These are phyloP conservation scores for Penium margaritaceum DNA, from an alignment of 139 green algal species.

Conservation along the genomic window DNA sequence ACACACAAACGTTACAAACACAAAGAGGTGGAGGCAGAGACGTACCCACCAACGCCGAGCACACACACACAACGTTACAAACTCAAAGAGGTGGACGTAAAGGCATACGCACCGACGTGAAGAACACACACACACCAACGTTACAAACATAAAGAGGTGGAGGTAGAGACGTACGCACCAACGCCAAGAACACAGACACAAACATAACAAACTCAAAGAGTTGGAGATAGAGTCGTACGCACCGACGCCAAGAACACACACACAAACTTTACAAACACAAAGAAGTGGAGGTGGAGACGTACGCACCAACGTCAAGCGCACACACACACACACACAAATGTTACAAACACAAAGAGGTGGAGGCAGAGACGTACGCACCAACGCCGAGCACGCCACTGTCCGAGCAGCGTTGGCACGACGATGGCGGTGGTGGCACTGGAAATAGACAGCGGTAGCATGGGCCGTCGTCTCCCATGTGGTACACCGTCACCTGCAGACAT, in stretches of 20 bases:
- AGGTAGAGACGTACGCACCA: too few species aligned
- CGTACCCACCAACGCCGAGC: too few species aligned
- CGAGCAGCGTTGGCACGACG: constrained; percentile 73
- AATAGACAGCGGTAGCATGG: constrained; percentile 83
- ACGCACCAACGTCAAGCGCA: background rate
- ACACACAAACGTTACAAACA: constrained; percentile 30
- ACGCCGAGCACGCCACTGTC: constrained; percentile 82
- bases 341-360: background rate
- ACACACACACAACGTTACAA: too few species aligned
- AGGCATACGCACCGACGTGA: constrained; percentile 5
- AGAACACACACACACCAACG: background rate
- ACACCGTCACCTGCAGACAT: constrained; percentile 92
- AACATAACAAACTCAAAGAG: too few species aligned
- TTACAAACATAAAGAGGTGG: too few species aligned
- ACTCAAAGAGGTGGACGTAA: too few species aligned
- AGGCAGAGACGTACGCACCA: constrained; percentile 7
- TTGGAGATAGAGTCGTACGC: background rate
- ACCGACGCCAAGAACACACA: constrained; percentile 1
- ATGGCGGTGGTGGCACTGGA: constrained; percentile 63
- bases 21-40: too few species aligned
- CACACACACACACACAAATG: background rate
- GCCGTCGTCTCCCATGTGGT: constrained; percentile 54
- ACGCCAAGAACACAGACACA: too few species aligned
- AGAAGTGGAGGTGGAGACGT: too few species aligned
- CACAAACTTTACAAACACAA: background rate